Base-by-base conservation (phyloP, 1,284 basidiomycete species). In the Papiliotrema nemorosa region DNA sequence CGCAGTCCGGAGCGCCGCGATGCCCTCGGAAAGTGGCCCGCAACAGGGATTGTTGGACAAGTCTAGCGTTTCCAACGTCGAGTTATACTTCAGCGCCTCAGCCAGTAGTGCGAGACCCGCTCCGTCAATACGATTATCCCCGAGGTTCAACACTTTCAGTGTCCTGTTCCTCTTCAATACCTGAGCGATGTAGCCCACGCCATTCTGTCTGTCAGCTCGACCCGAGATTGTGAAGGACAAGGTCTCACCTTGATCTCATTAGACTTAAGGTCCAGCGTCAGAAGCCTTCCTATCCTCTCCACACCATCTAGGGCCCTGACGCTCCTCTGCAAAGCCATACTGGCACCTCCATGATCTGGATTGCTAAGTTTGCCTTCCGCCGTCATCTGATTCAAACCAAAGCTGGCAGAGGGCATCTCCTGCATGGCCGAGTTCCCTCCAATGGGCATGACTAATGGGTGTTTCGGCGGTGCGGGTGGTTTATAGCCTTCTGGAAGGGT, bases 141-240 rank as follows among this genome's bases (percentile, higher is more conserved):
- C 87, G 42, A 97, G 75, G 69, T 97, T 97, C 27, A 97, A 80
- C 13, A 97, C 87, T 70, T 93, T 94, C 34, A 98, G 78, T 1
- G 94, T 97, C 26, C 92, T 80, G 72, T 98, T 98, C 37, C 93
- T 84, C 71, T 97, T 97, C 55, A 98, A 77, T 0, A 97, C 93
- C 74, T 97, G 92, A 0, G 91, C 87, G 36, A 98, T 83, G 70
- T 96, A 96, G 0, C 82, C 83, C 22, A 97, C 86, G 0, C 93
- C 92, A 46, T 73, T 81, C 87, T 85, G 52, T 16, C 34, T 38
- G 58, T 57, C 56, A 21, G 47, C 41, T 44, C 45, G 47, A 44
- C 35, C 53, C 27, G 44, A 55, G 45, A 53, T 36, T 38, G 55
- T 37, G 26, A 45, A 24, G 36, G 36, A 18, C 16, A 7, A 38